These are phyloP conservation scores for Echinosophora koreensis DNA, from an alignment of 306 rosid species.

Conservation along the genomic window DNA sequence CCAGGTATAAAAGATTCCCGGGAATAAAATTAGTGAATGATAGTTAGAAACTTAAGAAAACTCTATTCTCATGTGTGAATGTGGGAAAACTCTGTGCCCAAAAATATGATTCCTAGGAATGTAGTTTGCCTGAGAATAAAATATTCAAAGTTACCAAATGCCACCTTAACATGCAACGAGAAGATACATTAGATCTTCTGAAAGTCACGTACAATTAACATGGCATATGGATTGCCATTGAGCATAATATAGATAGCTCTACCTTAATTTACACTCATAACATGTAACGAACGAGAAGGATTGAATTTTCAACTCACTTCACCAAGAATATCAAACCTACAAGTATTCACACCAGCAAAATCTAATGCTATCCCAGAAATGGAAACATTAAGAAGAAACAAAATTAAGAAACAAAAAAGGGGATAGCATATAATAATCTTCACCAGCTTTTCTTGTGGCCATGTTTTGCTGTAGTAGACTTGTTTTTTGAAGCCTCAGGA, in stretches of 20 bases:
- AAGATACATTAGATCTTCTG: neutral
- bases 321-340: neutral
- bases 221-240: slow-evolving; percentile 13
- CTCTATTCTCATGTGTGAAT: no score
- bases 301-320: slow-evolving; percentile 26
- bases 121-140: no score
- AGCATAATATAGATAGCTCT: neutral
- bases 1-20: no score
- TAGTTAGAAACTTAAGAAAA: no score
- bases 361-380: slow-evolving; percentile 29
- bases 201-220: neutral
- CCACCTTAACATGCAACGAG: no score
- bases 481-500: slow-evolving; percentile 36
- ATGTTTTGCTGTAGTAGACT: slow-evolving; percentile 40
- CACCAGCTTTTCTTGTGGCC: slow-evolving; percentile 68
- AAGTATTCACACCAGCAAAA: slow-evolving; percentile 44
- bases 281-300: slow-evolving; percentile 22
- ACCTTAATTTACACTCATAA: slow-evolving; percentile 42
- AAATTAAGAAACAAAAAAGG: neutral
- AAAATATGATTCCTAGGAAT: no score
- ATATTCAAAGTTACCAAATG: no score
- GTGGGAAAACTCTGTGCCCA: no score
- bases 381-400: slow-evolving; percentile 10
- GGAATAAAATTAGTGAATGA: no score
- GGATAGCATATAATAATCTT: slow-evolving; percentile 26